These are phyloP conservation scores for Neonectria magnoliae DNA, from an alignment of 2,329 filamentous ascomycete species.

Conservation along the genomic window DNA sequence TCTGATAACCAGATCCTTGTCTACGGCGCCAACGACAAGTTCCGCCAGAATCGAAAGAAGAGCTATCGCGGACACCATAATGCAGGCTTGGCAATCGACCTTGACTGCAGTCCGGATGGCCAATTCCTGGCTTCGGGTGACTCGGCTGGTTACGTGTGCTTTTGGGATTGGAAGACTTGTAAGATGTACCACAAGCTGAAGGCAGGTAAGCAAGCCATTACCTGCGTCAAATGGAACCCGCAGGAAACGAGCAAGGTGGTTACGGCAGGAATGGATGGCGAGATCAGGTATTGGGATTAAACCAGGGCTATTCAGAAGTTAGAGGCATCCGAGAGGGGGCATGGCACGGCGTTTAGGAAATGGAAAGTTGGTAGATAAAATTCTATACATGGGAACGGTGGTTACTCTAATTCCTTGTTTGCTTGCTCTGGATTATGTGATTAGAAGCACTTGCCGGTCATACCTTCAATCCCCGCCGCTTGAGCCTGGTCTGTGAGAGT, in stretches of 20 bases:
- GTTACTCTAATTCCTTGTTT: background rate
- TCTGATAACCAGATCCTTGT: conserved; percentile 97
- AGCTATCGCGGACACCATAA: conserved; percentile 96
- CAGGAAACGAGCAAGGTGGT: conserved; percentile 95
- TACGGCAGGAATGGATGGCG: conserved; percentile 88
- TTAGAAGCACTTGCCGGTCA: background rate
- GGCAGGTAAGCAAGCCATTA: conserved; percentile 82
- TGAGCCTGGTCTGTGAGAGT: conserved; percentile 31
- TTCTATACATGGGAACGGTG: background rate
- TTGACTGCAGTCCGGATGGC: conserved; percentile 89
- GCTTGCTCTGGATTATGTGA: background rate
- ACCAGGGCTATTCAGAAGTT: conserved; percentile 11
- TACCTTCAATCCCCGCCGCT: background rate
- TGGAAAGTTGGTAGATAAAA: conserved; percentile 25
- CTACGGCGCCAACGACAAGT: conserved; percentile 93
- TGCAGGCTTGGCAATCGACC: conserved; percentile 90
- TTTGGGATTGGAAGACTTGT: conserved; percentile 99
- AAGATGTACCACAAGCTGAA: conserved; percentile 98
- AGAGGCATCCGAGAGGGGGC: conserved; percentile 19
- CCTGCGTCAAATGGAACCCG: conserved; percentile 95
- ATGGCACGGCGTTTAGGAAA: conserved; percentile 40
- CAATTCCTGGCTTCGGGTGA: conserved; percentile 91
- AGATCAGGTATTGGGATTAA: conserved; percentile 94
- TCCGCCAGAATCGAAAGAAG: conserved; percentile 98
- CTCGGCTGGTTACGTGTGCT: conserved; percentile 87